Evolutionary conservation across 2,329 filamentous ascomycete species (phyloP).

Genomic region (Parastagonospora avenae): DNA sequence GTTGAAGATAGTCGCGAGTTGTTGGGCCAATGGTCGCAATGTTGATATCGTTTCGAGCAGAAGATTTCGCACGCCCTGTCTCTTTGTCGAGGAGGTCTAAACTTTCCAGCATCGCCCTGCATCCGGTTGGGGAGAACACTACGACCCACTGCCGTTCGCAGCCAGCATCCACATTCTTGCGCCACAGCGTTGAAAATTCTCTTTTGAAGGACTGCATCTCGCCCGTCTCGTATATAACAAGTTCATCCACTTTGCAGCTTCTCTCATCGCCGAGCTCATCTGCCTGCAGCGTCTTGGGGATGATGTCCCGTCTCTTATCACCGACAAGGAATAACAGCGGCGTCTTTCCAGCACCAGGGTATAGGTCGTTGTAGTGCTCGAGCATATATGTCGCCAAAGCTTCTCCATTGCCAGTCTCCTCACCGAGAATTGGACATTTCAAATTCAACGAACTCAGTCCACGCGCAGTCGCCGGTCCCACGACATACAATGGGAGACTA

Average conservation of each 20-base stretch:
- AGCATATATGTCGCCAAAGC: slow-evolving; percentile 79
- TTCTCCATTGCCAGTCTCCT: slow-evolving; percentile 84
- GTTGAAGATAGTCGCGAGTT: slow-evolving; percentile 74
- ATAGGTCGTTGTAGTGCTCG: slow-evolving; percentile 67
- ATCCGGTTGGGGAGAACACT: slow-evolving; percentile 69
- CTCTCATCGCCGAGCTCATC: slow-evolving; percentile 53
- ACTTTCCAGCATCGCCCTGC: slow-evolving; percentile 63
- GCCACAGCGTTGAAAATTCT: slow-evolving; percentile 64
- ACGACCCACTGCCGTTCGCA: slow-evolving; percentile 69
- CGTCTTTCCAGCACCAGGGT: slow-evolving; percentile 52
- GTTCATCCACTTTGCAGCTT: slow-evolving; percentile 73
- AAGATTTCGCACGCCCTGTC: slow-evolving; percentile 42
- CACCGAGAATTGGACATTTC: slow-evolving; percentile 70
- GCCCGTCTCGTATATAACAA: slow-evolving; percentile 84
- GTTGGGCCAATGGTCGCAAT: slow-evolving; percentile 94
- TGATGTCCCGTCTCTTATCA: slow-evolving; percentile 86
- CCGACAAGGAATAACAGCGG: slow-evolving; percentile 86
- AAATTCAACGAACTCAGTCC: slow-evolving; percentile 64
- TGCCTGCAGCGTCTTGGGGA: slow-evolving; percentile 78
- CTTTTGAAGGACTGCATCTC: slow-evolving; percentile 78
- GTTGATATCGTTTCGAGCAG: slow-evolving; percentile 55
- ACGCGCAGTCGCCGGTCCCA: slow-evolving; percentile 79
- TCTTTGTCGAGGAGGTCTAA: slow-evolving; percentile 53
- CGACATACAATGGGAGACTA: slow-evolving; percentile 73
- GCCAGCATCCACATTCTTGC: slow-evolving; percentile 47